Percentiles rank a stretch among this genome's conserved stretches.
Evolutionary conservation across 257 asterid species (phyloP).

Genomic region (Przewalskia tangutica): DNA sequence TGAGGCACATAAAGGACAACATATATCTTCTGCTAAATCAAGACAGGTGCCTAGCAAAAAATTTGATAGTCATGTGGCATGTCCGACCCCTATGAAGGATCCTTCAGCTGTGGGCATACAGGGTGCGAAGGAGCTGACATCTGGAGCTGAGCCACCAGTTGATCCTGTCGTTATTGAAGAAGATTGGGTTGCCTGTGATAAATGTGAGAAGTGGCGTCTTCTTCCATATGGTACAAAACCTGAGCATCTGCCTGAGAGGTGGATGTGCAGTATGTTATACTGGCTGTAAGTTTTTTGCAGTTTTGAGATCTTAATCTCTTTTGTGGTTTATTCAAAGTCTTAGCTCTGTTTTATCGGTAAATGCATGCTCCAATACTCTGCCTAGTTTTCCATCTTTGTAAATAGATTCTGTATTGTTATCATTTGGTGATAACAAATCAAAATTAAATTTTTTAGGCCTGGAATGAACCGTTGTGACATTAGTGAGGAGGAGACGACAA

Average conservation of each 20-base stretch:
- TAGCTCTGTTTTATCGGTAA: background rate
- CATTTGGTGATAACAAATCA: constrained; percentile 1
- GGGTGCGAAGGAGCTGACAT: constrained; percentile 23
- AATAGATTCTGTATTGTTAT: background rate
- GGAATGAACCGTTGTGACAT: constrained; percentile 73
- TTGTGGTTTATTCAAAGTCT: background rate
- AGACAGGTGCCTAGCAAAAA: constrained; percentile 34
- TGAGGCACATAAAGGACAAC: constrained; percentile 29
- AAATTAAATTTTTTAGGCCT: constrained; percentile 47
- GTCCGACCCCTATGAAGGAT: constrained; percentile 21
- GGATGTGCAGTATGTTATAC: constrained; percentile 74
- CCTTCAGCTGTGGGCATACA: constrained; percentile 22
- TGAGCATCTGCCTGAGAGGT: constrained; percentile 49
- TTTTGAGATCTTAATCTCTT: constrained; percentile 1
- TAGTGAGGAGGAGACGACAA: constrained; percentile 58
- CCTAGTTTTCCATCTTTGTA: background rate
- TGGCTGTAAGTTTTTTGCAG: constrained; percentile 74
- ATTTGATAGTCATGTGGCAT: constrained; percentile 16
- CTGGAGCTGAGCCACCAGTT: constrained; percentile 19
- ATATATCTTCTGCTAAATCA: constrained; percentile 27
- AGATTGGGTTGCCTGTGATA: constrained; percentile 61
- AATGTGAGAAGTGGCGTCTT: constrained; percentile 64
- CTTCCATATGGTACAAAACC: constrained; percentile 47
- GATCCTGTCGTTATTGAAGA: constrained; percentile 40
- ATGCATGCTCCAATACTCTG: background rate